Conservation (phyloP, 1,284 basidiomycete genomes). For the Trametes versicolor region DNA sequence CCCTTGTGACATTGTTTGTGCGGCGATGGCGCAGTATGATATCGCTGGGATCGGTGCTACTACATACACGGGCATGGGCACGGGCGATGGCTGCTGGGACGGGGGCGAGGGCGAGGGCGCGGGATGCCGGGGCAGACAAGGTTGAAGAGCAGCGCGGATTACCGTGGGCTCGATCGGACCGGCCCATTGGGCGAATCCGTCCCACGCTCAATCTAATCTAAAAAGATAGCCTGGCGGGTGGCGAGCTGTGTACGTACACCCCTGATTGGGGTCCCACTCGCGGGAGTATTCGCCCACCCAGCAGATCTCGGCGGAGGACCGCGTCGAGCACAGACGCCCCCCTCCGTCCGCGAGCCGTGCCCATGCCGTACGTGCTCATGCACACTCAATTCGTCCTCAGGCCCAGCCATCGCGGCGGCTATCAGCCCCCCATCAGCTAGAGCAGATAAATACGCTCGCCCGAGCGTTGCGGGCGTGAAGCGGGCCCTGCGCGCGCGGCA, state of each 20-base stretch:
- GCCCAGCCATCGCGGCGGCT: constrained; percentile 25
- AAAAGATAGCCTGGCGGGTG: constrained; percentile 29
- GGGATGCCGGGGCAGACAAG: constrained; percentile 20
- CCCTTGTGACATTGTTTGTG: constrained; percentile 13
- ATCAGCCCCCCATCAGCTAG: constrained; percentile 33
- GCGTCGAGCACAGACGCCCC: constrained; percentile 15
- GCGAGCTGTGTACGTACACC: constrained; percentile 35
- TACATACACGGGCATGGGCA: neutral
- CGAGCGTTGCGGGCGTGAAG: constrained; percentile 29
- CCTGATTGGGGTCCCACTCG: constrained; percentile 37
- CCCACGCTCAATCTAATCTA: constrained; percentile 42
- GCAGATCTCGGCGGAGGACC: constrained; percentile 32
- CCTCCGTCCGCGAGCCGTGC: neutral
- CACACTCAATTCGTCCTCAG: constrained; percentile 7
- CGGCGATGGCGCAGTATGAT: constrained; percentile 11
- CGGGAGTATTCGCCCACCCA: constrained; percentile 42
- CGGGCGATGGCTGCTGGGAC: neutral
- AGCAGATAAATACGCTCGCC: constrained; percentile 31
- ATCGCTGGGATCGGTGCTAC: constrained; percentile 5
- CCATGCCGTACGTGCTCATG: neutral
- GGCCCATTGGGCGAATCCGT: constrained; percentile 25
- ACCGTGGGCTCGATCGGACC: constrained; percentile 32
- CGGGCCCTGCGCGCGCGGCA: constrained; percentile 28
- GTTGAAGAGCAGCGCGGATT: constrained; percentile 31
- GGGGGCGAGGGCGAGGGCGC: constrained; percentile 9